Base-by-base conservation (phyloP, 2,329 filamentous ascomycete species). In the Truncatella angustata region DNA sequence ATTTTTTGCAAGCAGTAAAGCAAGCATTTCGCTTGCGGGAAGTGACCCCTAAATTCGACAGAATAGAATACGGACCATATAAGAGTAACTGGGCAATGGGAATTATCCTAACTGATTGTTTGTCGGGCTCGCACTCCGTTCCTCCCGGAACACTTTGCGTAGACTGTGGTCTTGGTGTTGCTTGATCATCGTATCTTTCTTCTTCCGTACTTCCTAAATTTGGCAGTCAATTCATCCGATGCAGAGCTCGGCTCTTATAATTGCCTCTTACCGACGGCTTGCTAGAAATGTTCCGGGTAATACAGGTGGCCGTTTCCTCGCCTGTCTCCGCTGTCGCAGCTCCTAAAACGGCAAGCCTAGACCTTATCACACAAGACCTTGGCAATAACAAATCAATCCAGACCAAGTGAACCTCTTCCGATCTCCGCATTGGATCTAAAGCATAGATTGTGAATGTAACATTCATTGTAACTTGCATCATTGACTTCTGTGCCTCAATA, bases 291-390 rank as follows among this genome's bases (percentile, higher is more conserved):
- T 23, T 36, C 45, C 32, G 32, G 45, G 28, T 48, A 48, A 26
- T 48, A 48, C 32, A 35, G 18, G 5, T 34, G 16, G 14, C n/a
- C n/a, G n/a, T n/a, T n/a, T n/a, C n/a, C n/a, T n/a, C n/a, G n/a
- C n/a, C n/a, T n/a, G n/a, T 35, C 45, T 48, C 45, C 45, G 45
- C 45, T 36, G 16, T 34, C 32, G 43, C 21, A 21, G 18, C 21
- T n/a, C 44, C 45, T 18, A 26, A 48, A 36, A 30, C 7, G 45
- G 45, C 30, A 48, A 32, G 45, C 30, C 18, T 5, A 35, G 14
- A 23, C 18, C 30, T 20, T 47, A n/a, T 35, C 30, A 16, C 26
- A 26, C 40, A 28, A 24, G 32, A 11, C 45, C 45, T 32, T 32
- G 32, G 45, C 28, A 30, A 18, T 48, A 37, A 23, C 30, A 48